Base-by-base conservation (phyloP, 2,329 filamentous ascomycete genomes). In the Helicocarpus griseus region DNA sequence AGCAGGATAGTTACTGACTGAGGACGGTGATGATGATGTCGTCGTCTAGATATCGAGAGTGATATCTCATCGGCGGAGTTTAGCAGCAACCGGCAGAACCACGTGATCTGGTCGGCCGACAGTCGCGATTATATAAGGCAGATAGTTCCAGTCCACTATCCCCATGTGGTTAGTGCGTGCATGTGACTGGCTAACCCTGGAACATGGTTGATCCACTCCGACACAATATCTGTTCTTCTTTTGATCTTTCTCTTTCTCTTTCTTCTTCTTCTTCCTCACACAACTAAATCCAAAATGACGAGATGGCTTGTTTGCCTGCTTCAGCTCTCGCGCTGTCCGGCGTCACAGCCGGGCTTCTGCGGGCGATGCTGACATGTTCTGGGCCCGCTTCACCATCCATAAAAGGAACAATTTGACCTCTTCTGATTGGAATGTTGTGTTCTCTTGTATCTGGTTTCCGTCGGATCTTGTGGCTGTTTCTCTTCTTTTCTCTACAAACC, bases 261-360 rank as follows among this genome's bases (percentile, higher is more conserved):
- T 54, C 73, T 71, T 72, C 68, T 72, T 77, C 74, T 71, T 71
- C 67, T 72, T 78, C 76, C 71, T 67, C 70, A 80, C 69, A 78
- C 82, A 87, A 88, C 84, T 88, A 88, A 41, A 80, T 79, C 83
- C 84, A 82, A 80, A 68, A 76, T 85, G 85, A 89, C 79, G 85
- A 86, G 82, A 75, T 74, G 77, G 80, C 78, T 77, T 77, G 65
- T 72, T 69, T 66, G 69, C 65, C 75, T 77, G 72, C 66, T 62
- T 53, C 69, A 83, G 74, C 65, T 60, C 76, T 78, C 72, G 78
- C 72, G 48, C 21, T 38, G 40, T 43, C 58, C 63, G 68, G 73
- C 72, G 70, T 73, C 69, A 72, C 69, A 63, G 67, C 69, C 72
- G 73, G 77, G 73, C 74, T 19, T 73, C 72, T 50, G 63, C 60